phyloP scores from a whole-genome alignment of 768 basidiomycete species.

The Mycena floridula region DNA sequence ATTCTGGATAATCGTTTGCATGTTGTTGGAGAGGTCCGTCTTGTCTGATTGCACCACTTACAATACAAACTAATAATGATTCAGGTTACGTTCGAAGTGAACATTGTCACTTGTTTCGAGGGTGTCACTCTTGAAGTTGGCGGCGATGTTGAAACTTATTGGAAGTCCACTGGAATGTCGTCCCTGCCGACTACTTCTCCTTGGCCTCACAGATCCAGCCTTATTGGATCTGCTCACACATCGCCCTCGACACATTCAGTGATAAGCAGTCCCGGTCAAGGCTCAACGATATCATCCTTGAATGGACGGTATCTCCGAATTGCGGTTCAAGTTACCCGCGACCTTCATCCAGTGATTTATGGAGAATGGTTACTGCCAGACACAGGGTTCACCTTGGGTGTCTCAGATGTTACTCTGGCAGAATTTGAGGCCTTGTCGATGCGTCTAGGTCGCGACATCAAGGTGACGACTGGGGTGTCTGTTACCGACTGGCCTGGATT shows the following conservation, averaged over 20 bases:
- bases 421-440: constrained; percentile 72
- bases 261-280: constrained; percentile 39
- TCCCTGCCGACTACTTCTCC: constrained; percentile 38
- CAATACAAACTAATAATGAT: constrained; percentile 5
- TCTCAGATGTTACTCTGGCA: constrained; percentile 75
- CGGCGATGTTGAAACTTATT: constrained; percentile 95
- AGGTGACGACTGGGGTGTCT: constrained; percentile 15
- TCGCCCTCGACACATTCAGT: constrained; percentile 66
- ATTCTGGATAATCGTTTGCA: constrained; percentile 91
- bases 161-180: constrained; percentile 76
- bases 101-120: constrained; percentile 82
- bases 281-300: constrained; percentile 83
- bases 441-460: constrained; percentile 39
- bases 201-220: constrained; percentile 33
- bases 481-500: constrained; percentile 40
- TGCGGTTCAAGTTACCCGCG: constrained; percentile 87
- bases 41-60: constrained; percentile 5
- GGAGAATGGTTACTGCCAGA: constrained; percentile 73
- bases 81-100: constrained; percentile 85
- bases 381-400: constrained; percentile 66
- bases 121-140: constrained; percentile 92
- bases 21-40: constrained; percentile 82
- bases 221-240: constrained; percentile 53
- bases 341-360: constrained; percentile 84
- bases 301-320: constrained; percentile 84